These are phyloP conservation scores for Miscanthus sacchariflorus DNA, from an alignment of 202 grass and related monocot genomes.

Conservation along the genomic window DNA sequence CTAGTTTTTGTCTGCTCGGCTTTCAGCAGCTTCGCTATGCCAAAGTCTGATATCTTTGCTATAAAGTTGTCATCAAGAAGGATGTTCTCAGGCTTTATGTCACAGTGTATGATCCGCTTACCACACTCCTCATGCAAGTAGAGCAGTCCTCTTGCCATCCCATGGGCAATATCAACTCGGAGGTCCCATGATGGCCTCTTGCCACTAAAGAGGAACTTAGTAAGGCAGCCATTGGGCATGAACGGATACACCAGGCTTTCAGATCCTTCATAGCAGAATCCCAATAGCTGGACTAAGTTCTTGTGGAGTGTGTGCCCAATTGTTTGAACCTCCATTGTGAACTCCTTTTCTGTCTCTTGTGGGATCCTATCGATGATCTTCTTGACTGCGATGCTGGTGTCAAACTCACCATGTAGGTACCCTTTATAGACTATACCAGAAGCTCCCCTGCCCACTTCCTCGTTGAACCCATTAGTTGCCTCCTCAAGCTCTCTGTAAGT, in stretches of 20 bases:
- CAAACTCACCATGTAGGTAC: not conserved
- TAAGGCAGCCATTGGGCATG: slow-evolving; percentile 23
- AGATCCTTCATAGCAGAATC: slow-evolving; percentile 21
- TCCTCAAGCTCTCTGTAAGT: slow-evolving; percentile 24
- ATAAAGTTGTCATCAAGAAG: slow-evolving; percentile 22
- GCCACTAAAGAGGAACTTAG: slow-evolving; percentile 1
- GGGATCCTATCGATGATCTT: slow-evolving; percentile 3
- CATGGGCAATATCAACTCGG: slow-evolving; percentile 24
- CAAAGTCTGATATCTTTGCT: slow-evolving; percentile 26
- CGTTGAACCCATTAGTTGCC: slow-evolving; percentile 22
- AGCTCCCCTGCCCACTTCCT: slow-evolving; percentile 21
- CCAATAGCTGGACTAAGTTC: slow-evolving; percentile 17
- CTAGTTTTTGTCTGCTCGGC: slow-evolving; percentile 10
- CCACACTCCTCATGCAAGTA: slow-evolving; percentile 24
- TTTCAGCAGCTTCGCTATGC: slow-evolving; percentile 8
- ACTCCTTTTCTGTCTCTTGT: slow-evolving; percentile 18
- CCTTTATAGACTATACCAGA: slow-evolving; percentile 27
- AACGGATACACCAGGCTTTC: slow-evolving; percentile 27
- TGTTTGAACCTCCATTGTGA: slow-evolving; percentile 12
- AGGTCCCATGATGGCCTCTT: slow-evolving; percentile 10
- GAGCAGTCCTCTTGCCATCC: slow-evolving; percentile 13
- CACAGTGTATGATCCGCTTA: slow-evolving; percentile 27
- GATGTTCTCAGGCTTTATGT: slow-evolving; percentile 32
- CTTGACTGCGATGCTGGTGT: slow-evolving; percentile 5
- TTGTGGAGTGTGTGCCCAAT: slow-evolving; percentile 28